A percentile compares a stretch with the other conserved stretches of the same genome.
Evolutionary conservation across 177 flowering plant genomes (phyloP).

Genomic region (Vitis hybrid): DNA sequence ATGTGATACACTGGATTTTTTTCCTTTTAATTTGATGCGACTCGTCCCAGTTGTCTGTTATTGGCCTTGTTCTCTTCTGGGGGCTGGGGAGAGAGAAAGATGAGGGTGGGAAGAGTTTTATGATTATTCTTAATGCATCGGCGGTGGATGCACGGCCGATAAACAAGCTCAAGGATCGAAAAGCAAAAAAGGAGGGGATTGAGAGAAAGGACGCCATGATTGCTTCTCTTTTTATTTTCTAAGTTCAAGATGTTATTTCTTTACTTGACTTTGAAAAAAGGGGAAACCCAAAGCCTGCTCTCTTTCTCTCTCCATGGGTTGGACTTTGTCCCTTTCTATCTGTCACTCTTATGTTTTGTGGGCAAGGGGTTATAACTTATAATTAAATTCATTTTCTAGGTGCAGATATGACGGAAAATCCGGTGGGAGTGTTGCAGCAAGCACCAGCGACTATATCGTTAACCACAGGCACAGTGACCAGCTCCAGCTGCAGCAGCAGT

Average conservation of each 20-base stretch:
- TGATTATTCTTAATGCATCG: background rate
- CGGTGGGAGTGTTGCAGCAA: constrained; percentile 19
- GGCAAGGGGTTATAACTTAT: background rate
- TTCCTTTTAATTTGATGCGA: background rate
- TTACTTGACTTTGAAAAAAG: background rate
- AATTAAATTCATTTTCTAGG: background rate
- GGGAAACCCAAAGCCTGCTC: background rate
- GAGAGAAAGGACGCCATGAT: constrained; percentile 35
- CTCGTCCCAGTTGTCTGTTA: constrained; percentile 4
- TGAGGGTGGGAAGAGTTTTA: background rate
- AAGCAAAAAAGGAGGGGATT: background rate
- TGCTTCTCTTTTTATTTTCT: constrained; percentile 15
- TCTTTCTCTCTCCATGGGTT: background rate
- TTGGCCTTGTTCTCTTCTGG: constrained; percentile 8
- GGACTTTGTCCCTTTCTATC: background rate
- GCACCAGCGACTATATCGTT: constrained; percentile 20
- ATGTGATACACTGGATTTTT: constrained; percentile 2
- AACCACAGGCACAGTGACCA: constrained; percentile 14
- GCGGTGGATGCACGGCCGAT: background rate
- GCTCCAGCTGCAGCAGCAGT: constrained; percentile 24
- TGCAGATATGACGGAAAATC: constrained; percentile 54
- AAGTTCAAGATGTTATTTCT: background rate
- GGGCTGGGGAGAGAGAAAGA: background rate
- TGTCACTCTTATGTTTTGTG: background rate
- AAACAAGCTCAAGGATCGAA: constrained; percentile 15